Evolutionary conservation across 495 filamentous ascomycete genomes (phyloP).

Genomic region (Penicillium pancosmium): DNA sequence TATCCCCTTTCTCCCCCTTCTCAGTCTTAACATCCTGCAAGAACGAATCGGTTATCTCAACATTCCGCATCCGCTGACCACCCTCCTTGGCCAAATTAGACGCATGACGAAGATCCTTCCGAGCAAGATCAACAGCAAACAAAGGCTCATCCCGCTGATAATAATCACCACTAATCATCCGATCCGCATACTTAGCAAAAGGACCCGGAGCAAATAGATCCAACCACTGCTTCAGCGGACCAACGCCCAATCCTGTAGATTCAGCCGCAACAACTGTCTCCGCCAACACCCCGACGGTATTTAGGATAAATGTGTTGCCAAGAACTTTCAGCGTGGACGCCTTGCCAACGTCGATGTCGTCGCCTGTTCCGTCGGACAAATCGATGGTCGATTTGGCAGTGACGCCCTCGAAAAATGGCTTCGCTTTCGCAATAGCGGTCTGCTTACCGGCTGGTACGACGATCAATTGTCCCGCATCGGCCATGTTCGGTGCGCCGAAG

Average conservation of each 20-base stretch:
- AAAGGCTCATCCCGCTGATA: conserved; percentile 70
- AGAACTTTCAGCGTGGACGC: conserved; percentile 68
- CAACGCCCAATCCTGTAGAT: conserved; percentile 73
- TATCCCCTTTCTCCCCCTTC: conserved; percentile 74
- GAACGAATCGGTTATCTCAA: conserved; percentile 70
- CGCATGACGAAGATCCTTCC: conserved; percentile 85
- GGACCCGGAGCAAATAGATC: conserved; percentile 60
- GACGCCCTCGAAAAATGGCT: conserved; percentile 78
- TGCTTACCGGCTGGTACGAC: conserved; percentile 74
- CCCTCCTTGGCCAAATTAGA: conserved; percentile 61
- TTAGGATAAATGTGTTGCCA: conserved; percentile 85
- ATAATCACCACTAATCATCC: conserved; percentile 79
- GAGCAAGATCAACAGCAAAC: conserved; percentile 83
- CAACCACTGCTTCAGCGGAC: conserved; percentile 67
- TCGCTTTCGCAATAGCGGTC: conserved; percentile 60
- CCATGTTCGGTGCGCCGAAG: conserved; percentile 81
- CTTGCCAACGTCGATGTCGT: conserved; percentile 36
- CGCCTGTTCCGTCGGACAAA: conserved; percentile 23
- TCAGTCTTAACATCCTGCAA: conserved; percentile 70
- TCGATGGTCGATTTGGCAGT: conserved; percentile 72
- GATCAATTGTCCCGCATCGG: conserved; percentile 73
- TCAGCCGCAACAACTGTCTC: conserved; percentile 80
- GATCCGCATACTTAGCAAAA: conserved; percentile 66
- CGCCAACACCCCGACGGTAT: conserved; percentile 77
- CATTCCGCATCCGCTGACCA: conserved; percentile 64